A percentile compares a stretch with the other conserved stretches of the same genome.
Evolutionary conservation across 768 basidiomycete species (phyloP).

Genomic region (Hericium erinaceus): DNA sequence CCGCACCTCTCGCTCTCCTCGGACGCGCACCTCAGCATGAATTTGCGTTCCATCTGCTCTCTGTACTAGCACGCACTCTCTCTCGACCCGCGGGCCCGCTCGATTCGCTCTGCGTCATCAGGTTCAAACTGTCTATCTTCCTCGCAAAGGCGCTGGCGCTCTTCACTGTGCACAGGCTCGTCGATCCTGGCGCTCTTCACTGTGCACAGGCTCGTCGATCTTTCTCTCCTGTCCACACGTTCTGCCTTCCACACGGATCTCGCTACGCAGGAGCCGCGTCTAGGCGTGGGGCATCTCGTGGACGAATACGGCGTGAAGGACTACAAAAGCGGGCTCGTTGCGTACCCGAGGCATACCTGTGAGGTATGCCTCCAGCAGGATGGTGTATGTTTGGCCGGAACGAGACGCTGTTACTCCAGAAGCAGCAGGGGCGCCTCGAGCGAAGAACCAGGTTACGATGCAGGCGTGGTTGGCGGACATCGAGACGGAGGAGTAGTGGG

Average conservation of each 20-base stretch:
- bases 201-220: conserved; percentile 33
- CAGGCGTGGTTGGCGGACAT: too few relatives aligned
- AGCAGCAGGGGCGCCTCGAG: conserved; percentile 38
- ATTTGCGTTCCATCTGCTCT: conserved; percentile 37
- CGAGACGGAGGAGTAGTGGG: conserved; percentile 43
- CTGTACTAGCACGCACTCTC: conserved; percentile 40
- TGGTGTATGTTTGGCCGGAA: conserved; percentile 34
- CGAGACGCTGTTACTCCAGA: conserved; percentile 27
- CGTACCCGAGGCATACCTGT: conserved; percentile 12
- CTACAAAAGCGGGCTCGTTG: conserved; percentile 25
- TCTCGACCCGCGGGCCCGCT: too few relatives aligned
- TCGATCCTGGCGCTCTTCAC: conserved; percentile 33
- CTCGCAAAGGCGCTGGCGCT: conserved; percentile 44
- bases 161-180: too few relatives aligned
- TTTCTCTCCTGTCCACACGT: conserved; percentile 32
- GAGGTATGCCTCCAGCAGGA: conserved; percentile 36
- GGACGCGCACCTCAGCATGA: conserved; percentile 29
- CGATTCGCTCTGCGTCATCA: too few relatives aligned
- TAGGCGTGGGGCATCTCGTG: conserved; percentile 29
- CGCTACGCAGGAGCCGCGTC: conserved; percentile 28
- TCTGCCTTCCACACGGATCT: conserved; percentile 28
- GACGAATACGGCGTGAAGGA: conserved; percentile 17
- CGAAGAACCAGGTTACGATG: conserved; percentile 24
- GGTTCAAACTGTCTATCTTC: conserved; percentile 37
- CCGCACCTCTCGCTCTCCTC: background rate